Percentiles rank a stretch among this genome's conserved stretches.
Evolutionary conservation across 2,329 filamentous ascomycete species (phyloP).

Genomic region (Aspergillus sp.): DNA sequence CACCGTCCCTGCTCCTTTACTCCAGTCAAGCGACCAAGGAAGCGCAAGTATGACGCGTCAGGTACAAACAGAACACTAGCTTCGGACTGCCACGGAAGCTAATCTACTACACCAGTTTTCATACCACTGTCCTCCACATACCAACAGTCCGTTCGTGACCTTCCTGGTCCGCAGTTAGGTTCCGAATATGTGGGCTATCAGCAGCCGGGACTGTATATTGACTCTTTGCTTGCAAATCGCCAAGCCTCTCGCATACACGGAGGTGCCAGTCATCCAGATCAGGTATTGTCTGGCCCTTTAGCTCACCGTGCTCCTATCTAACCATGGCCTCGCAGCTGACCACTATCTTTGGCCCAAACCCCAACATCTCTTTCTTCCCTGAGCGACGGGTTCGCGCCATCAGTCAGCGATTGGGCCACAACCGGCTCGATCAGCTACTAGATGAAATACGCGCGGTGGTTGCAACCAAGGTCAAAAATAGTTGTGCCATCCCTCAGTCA

Average conservation of each 20-base stretch:
- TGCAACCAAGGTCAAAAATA: conserved; percentile 8
- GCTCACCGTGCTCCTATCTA: background rate
- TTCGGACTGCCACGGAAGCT: background rate
- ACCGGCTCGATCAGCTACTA: conserved; percentile 9
- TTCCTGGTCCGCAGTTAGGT: background rate
- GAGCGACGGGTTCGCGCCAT: conserved; percentile 9
- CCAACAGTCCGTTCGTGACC: background rate
- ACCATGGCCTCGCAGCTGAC: background rate
- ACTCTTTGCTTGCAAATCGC: conserved; percentile 9
- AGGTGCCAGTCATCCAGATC: conserved; percentile 1
- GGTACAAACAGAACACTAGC: background rate
- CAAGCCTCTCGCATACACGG: background rate
- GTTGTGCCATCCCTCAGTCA: background rate
- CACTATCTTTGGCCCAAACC: conserved; percentile 6
- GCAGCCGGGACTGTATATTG: conserved; percentile 4
- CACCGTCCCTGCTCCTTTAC: conserved; percentile 1
- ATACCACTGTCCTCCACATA: background rate
- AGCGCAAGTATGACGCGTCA: background rate
- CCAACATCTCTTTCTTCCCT: conserved; percentile 14
- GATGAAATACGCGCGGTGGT: conserved; percentile 9
- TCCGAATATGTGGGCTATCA: background rate
- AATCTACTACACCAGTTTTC: background rate
- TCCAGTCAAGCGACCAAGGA: background rate
- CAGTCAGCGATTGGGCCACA: conserved; percentile 10
- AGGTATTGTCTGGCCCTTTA: background rate